Evolutionary conservation across 306 rosid species (phyloP), one percentile per base, ranked within the genome.

Genomic region (Carpinus viminea): DNA sequence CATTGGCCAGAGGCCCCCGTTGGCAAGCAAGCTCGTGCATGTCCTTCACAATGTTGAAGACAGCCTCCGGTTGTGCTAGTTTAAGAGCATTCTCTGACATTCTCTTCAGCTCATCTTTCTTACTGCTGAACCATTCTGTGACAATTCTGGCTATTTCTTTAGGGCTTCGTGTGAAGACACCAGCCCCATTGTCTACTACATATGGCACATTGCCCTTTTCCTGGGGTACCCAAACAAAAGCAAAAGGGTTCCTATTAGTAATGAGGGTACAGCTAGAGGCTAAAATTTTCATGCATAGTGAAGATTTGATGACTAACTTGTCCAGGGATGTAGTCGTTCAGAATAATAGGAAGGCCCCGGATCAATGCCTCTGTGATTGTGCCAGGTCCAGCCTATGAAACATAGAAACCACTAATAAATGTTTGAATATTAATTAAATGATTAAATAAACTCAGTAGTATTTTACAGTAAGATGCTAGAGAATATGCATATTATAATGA

Each of bases 361-460:
- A 96, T 93, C 89, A 96, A 87, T 76, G 99, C 98, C 85, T 96
- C 99, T 13, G 99, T 93, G 54, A 96, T 96, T 77, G 99, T 96
- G 43, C 99, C 99, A 6, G 99, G 99, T 83, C 99, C 99, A 38
- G 99, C 99, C 98, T 94, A 78, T 64, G 76, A 73, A 77, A 70
- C n/a, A 75, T 60, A 3, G 68, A 17, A 60, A 48, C 2, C 41
- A 54, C 54, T 7, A 64, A 38, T 73, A 68, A 38, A 7, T 41
- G 45, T 41, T 41, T 6, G 8, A 41, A 41, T 41, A 41, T 41
- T 6, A 41, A 41, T 41, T 41, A 41, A 41, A 41, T 41, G 45
- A 41, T 41, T 41, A 41, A 41, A 41, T 41, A 41, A 41, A 41
- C 7, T 41, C 45, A 41, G 7, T 78, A 73, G 84, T 45, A 41